Evolutionary conservation across 805 yeast species (phyloP).

Genomic region (Starmerella bacillaris): DNA sequence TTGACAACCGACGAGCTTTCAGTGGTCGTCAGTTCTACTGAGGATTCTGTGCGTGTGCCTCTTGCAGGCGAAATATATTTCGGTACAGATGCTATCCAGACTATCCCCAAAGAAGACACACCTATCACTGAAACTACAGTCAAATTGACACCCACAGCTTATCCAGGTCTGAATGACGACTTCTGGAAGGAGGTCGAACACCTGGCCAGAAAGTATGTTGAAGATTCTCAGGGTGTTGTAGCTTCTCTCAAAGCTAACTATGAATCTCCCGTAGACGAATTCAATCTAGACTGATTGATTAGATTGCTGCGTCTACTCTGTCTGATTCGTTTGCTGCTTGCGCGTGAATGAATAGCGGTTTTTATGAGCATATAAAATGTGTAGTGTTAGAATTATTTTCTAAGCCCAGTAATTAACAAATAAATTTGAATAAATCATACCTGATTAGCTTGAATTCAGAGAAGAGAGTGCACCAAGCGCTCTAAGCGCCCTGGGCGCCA

Average conservation of each 20-base stretch:
- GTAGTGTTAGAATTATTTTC: no score
- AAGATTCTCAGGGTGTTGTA: conserved; percentile 7
- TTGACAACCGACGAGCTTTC: conserved; percentile 13
- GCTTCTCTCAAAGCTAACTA: conserved; percentile 1
- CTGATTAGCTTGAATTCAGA: no score
- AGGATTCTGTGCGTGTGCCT: conserved; percentile 5
- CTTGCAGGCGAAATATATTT: conserved; percentile 14
- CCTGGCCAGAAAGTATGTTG: conserved; percentile 11
- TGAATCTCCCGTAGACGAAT: not conserved
- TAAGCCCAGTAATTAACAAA: no score
- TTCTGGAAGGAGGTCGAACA: conserved; percentile 15
- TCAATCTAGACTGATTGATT: conserved; percentile 3
- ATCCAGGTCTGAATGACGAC: conserved; percentile 12
- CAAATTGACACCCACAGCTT: no score
- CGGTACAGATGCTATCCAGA: conserved; percentile 2
- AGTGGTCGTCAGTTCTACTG: conserved; percentile 10
- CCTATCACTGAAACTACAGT: no score
- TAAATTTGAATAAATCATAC: no score
- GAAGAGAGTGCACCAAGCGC: no score
- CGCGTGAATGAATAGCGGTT: not conserved
- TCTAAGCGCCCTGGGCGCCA: no score
- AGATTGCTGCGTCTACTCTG: no score
- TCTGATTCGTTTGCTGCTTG: no score
- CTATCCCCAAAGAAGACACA: not conserved
- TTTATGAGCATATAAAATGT: not conserved